Evolutionary conservation across 2,329 filamentous ascomycete species (phyloP).

Genomic region (Apiospora koreana): DNA sequence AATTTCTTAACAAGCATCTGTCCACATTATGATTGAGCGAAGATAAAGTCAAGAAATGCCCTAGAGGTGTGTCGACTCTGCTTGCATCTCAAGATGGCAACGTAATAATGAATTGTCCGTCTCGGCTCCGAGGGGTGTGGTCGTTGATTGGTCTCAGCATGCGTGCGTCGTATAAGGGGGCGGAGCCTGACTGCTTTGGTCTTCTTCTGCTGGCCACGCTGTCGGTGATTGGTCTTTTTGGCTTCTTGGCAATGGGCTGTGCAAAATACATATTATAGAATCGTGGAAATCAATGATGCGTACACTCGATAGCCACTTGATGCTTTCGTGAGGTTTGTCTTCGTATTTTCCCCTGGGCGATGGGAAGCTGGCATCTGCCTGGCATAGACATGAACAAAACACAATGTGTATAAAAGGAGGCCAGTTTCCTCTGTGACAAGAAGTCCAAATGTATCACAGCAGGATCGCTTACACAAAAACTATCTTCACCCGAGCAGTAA

Average conservation of each 20-base stretch:
- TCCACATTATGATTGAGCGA: neutral
- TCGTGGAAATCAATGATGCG: conserved; percentile 8
- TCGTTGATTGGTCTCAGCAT: neutral
- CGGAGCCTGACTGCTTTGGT: conserved; percentile 11
- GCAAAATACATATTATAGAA: neutral
- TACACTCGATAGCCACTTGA: neutral
- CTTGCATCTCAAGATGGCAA: neutral
- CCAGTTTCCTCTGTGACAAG: neutral
- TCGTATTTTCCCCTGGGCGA: neutral
- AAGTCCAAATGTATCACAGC: neutral
- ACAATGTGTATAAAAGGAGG: conserved; percentile 9
- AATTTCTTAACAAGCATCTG: neutral
- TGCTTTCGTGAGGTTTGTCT: neutral
- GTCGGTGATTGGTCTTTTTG: conserved; percentile 10
- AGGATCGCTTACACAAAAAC: neutral
- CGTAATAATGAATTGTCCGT: neutral
- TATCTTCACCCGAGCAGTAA: neutral
- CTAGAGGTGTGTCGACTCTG: neutral
- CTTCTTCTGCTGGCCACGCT: neutral
- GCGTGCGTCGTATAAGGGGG: neutral
- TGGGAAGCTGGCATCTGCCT: neutral
- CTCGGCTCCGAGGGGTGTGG: neutral
- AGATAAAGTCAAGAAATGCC: neutral
- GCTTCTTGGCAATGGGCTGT: conserved; percentile 14
- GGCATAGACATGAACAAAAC: neutral